Evolutionary conservation across 768 basidiomycete species (phyloP), one percentile per base, ranked within the genome.

Genomic region (Rhodocollybia butyracea): DNA sequence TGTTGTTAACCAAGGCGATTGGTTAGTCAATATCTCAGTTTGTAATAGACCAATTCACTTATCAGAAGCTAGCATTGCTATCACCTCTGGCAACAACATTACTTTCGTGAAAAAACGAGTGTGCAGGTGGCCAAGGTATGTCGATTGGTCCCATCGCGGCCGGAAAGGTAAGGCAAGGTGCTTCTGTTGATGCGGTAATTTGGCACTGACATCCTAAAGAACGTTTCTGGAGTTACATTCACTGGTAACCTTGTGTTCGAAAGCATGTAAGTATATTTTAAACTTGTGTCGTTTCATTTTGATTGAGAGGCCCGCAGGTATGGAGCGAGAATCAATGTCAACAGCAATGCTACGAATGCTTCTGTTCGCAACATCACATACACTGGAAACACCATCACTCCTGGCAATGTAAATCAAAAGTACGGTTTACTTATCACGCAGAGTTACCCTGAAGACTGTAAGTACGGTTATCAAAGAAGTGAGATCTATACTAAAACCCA

Each of bases 101-200:
- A 0, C 46, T 26, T 57, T 80, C 64, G 57, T 67, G 51, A 42
- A 73, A n/a, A 42, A 76, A 80, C 60, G 13, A 29, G n/a, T 81
- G 80, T 64, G 54, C 60, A 1, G 66, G 67, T 17, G 80, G 81
- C 6, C 81, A 82, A 42, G 80, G 81, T 29, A 70, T 78, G 61
- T 77, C 75, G 5, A 70, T 81, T 17, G 80, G 76, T 22, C 76
- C 79, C 2, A 72, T 77, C 56, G 29, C 56, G 7, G 72, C 72
- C 13, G 53, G 68, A 40, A 29, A 81, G 36, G n/a, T n/a, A n/a
- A n/a, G n/a, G n/a, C n/a, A n/a, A n/a, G n/a, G n/a, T n/a, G n/a
- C n/a, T n/a, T n/a, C n/a, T n/a, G n/a, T n/a, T n/a, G n/a, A n/a
- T n/a, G n/a, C n/a, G n/a, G n/a, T n/a, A n/a, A n/a, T n/a, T n/a